A percentile compares a stretch with the other conserved stretches of the same genome.
phyloP scores from a whole-genome alignment of 2,329 filamentous ascomycete species.

The Lachnum nothofagi region DNA sequence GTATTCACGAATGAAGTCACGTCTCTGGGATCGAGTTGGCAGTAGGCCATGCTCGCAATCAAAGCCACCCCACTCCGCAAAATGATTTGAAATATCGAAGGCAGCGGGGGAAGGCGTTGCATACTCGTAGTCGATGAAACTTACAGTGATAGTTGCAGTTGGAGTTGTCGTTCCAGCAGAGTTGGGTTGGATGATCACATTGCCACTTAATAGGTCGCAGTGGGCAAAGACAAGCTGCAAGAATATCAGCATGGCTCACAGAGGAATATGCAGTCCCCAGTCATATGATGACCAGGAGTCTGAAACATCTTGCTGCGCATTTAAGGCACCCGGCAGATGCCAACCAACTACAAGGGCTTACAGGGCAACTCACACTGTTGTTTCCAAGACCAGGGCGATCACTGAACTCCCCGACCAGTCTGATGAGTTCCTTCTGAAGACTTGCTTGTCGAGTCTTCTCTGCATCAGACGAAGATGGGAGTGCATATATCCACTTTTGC shows the following conservation, averaged over 20 bases:
- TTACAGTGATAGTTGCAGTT: slow-evolving; percentile 49
- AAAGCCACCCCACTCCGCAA: slow-evolving; percentile 96
- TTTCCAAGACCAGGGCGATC: slow-evolving; percentile 70
- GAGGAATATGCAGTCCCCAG: not conserved
- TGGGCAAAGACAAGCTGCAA: slow-evolving; percentile 81
- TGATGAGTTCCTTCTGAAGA: slow-evolving; percentile 70
- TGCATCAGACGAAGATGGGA: slow-evolving; percentile 67
- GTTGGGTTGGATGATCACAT: slow-evolving; percentile 76
- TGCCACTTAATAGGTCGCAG: slow-evolving; percentile 92
- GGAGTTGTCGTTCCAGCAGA: slow-evolving; percentile 31
- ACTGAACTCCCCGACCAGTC: slow-evolving; percentile 66
- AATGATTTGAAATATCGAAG: slow-evolving; percentile 96
- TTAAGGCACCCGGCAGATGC: too few relatives aligned
- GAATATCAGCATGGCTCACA: slow-evolving; percentile 17
- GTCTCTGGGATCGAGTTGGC: slow-evolving; percentile 70
- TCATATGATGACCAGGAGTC: not conserved
- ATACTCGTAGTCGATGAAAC: slow-evolving; percentile 98
- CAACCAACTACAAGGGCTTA: not conserved
- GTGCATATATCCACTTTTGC: slow-evolving; percentile 88
- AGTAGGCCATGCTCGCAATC: slow-evolving; percentile 85
- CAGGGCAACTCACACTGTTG: slow-evolving; percentile 56
- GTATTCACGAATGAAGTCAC: slow-evolving; percentile 79
- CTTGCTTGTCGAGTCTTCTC: slow-evolving; percentile 61
- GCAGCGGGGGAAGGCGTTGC: slow-evolving; percentile 88
- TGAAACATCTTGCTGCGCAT: too few relatives aligned